phyloP scores from a whole-genome alignment of 2,329 filamentous ascomycete species.

The Alternaria consortialis region DNA sequence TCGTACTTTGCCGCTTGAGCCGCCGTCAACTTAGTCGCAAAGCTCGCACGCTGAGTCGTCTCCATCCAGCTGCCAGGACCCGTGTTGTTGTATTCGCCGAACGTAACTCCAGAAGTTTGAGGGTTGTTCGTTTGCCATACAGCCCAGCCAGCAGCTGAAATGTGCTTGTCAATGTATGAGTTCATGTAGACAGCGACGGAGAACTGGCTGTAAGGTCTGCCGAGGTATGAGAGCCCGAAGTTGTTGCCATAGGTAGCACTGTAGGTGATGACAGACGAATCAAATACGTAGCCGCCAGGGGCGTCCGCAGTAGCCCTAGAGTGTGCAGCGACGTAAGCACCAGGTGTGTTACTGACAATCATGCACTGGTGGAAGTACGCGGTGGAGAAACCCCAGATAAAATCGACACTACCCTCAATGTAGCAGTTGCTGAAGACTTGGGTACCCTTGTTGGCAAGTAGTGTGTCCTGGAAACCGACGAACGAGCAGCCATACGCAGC shows the following conservation, averaged over 20 bases:
- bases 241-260: slow-evolving; percentile 44
- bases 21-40: slow-evolving; percentile 49
- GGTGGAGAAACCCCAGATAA: slow-evolving; percentile 63
- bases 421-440: slow-evolving; percentile 65
- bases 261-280: slow-evolving; percentile 57
- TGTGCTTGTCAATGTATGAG: slow-evolving; percentile 49
- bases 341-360: slow-evolving; percentile 33
- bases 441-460: slow-evolving; percentile 55
- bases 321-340: slow-evolving; percentile 32
- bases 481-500: slow-evolving; percentile 65
- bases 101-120: slow-evolving; percentile 48
- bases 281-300: slow-evolving; percentile 61
- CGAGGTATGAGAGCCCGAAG: slow-evolving; percentile 53
- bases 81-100: slow-evolving; percentile 47
- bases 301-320: slow-evolving; percentile 22
- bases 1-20: slow-evolving; percentile 49
- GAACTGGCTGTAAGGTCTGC: slow-evolving; percentile 55
- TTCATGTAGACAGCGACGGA: slow-evolving; percentile 49
- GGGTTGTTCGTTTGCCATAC: slow-evolving; percentile 46
- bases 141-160: slow-evolving; percentile 44
- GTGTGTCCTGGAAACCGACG: slow-evolving; percentile 64
- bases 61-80: slow-evolving; percentile 46
- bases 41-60: slow-evolving; percentile 42
- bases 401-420: slow-evolving; percentile 66
- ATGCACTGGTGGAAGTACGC: slow-evolving; percentile 61